Base-by-base conservation (phyloP, 192 early-diverging fungal species). In the Spinellus fusiger region DNA sequence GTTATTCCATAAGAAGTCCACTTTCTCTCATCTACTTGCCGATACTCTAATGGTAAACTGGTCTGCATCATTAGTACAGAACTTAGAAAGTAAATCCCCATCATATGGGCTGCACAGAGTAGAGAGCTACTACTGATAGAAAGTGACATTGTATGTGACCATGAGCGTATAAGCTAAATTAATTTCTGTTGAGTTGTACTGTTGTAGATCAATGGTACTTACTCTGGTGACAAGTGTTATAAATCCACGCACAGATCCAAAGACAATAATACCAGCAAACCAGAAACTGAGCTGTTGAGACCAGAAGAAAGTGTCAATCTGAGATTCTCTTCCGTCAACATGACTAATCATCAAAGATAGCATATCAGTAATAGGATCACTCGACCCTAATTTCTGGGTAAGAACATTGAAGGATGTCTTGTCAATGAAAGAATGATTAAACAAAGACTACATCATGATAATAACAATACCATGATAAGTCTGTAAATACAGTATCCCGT, bases 51-150 rank as follows among this genome's bases (percentile, higher is more conserved):
- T 15, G 95, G 93, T 61, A 97, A 49, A 49, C 80, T 93, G 73
- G 90, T 85, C 54, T 93, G 84, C 86, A 98, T 89, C 87, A 96
- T 92, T 28, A 98, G 71, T 8, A 98, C 86, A 1, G 89, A 86
- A n/a, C 85, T 87, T 20, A 94, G 71, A 70, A 94, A 92, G 71
- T 98, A 98, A 66, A 93, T 88, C 47, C 91, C 91, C 87, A 96
- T 90, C 32, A 95, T 82, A 60, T 93, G 88, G 2, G 94, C 86
- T 53, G 94, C 73, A 49, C 92, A 81, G 25, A 94, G 65, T 0
- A 94, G 84, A 12, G 92, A 77, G n/a, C n/a, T n/a, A 57, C 84
- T 86, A 54, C 85, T 87, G 16, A 85, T 84, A 4, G 88, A 89
- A 13, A 95, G 65, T 22, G 86, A 80, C 15, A 64, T 28, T 44